Conservation (phyloP, 1,284 basidiomycete genomes). For the Cryptococcus depauperatus region DNA sequence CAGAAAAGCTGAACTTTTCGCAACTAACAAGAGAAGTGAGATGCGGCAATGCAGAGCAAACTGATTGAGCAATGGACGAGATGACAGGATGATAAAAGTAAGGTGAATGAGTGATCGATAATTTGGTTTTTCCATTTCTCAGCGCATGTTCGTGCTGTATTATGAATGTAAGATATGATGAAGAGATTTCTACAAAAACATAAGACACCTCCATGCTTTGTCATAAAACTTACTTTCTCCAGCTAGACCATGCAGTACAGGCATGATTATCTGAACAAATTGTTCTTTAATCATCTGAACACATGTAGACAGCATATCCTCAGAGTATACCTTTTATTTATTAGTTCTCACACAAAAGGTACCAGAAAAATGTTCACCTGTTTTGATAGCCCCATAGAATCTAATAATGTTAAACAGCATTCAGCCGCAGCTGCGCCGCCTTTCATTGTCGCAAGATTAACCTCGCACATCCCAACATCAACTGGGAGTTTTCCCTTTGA, state of each 20-base stretch:
- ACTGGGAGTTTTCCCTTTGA: slow-evolving; percentile 19
- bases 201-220: neutral
- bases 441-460: slow-evolving; percentile 51
- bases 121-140: slow-evolving; percentile 26
- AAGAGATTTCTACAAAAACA: slow-evolving; percentile 30
- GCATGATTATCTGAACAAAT: slow-evolving; percentile 70
- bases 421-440: slow-evolving; percentile 65
- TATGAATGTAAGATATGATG: slow-evolving; percentile 53
- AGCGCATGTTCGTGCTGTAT: slow-evolving; percentile 47
- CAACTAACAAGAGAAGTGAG: slow-evolving; percentile 42
- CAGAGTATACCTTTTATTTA: slow-evolving; percentile 65
- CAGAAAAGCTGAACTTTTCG: slow-evolving; percentile 63
- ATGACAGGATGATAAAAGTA: slow-evolving; percentile 48
- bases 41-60: slow-evolving; percentile 46
- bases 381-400: slow-evolving; percentile 68
- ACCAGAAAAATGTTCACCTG: slow-evolving; percentile 52
- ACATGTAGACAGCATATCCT: slow-evolving; percentile 77
- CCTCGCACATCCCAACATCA: slow-evolving; percentile 44
- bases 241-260: slow-evolving; percentile 67
- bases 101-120: slow-evolving; percentile 10
- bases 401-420: slow-evolving; percentile 67
- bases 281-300: slow-evolving; percentile 68
- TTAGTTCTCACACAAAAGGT: slow-evolving; percentile 12
- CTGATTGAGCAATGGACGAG: slow-evolving; percentile 59
- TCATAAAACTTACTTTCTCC: slow-evolving; percentile 39